These are phyloP conservation scores for Hypoxylon sp. DNA, from an alignment of 2,329 filamentous ascomycete species.

Conservation along the genomic window DNA sequence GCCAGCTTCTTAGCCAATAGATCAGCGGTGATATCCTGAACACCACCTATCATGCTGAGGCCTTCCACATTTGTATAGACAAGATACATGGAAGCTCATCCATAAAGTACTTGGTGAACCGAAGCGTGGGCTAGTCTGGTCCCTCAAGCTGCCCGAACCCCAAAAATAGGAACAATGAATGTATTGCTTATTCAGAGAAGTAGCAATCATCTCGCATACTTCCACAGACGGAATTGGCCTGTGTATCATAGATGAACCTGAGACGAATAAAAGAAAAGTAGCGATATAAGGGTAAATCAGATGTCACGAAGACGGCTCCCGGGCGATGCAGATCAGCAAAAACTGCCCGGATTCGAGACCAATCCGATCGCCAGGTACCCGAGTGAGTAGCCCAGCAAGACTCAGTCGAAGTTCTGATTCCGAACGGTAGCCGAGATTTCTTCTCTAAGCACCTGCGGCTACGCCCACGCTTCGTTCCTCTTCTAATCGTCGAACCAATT, in stretches of 20 bases:
- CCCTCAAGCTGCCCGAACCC: slow-evolving; percentile 14
- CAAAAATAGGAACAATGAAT: slow-evolving; percentile 21
- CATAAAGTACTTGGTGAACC: background rate
- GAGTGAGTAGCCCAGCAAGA: background rate
- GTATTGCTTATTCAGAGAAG: slow-evolving; percentile 14
- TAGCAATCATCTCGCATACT: slow-evolving; percentile 3
- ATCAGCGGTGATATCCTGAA: background rate
- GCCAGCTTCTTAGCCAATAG: slow-evolving; percentile 8
- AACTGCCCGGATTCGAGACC: background rate
- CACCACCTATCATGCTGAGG: background rate
- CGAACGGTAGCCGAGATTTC: background rate
- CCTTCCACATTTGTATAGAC: slow-evolving; percentile 1
- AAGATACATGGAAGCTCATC: background rate
- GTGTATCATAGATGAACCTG: slow-evolving; percentile 21
- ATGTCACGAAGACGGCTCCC: background rate
- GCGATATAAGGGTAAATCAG: slow-evolving; percentile 11
- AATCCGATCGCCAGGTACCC: background rate
- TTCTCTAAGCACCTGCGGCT: slow-evolving; percentile 50
- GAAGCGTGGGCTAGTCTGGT: slow-evolving; percentile 5
- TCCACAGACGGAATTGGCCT: slow-evolving; percentile 26
- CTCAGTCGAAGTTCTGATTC: background rate
- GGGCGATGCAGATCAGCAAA: background rate
- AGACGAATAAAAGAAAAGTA: slow-evolving; percentile 22
- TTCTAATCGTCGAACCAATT: slow-evolving; percentile 68
- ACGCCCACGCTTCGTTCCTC: slow-evolving; percentile 58